These are phyloP conservation scores for Entelexis paramagnoliae DNA, from an alignment of 1,139 yeast species.

Conservation along the genomic window DNA sequence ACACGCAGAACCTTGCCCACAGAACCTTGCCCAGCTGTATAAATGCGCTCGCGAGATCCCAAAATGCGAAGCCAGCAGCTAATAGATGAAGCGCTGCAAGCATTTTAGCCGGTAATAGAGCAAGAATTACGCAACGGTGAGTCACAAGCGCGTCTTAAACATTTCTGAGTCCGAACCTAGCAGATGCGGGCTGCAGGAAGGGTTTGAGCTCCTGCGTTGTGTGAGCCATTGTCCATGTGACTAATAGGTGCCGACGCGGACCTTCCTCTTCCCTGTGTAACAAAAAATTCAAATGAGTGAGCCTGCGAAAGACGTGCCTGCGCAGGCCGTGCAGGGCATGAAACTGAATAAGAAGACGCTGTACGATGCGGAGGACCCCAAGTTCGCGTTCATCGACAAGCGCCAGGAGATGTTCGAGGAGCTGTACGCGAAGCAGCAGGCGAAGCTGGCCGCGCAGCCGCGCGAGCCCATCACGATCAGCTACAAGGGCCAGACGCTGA, in stretches of 20 bases:
- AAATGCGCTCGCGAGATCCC: no score
- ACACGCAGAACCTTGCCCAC: background rate
- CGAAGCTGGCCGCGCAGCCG: conserved; percentile 50
- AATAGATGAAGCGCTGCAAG: no score
- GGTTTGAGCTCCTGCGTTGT: no score
- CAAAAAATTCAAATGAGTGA: conserved; percentile 3
- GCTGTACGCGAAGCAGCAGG: conserved; percentile 69
- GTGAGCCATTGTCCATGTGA: no score
- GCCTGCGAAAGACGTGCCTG: conserved; percentile 10
- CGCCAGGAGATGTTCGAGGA: conserved; percentile 73
- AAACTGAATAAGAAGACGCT: conserved; percentile 27
- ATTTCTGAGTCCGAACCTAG: background rate
- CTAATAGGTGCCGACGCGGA: conserved; percentile 1
- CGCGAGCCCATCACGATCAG: conserved; percentile 64
- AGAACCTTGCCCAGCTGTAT: no score
- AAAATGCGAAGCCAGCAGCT: no score
- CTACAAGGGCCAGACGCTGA: conserved; percentile 56
- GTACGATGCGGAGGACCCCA: conserved; percentile 41
- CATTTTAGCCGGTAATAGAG: no score
- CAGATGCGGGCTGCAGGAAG: no score
- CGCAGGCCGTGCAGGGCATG: conserved; percentile 14
- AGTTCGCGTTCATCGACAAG: conserved; percentile 70
- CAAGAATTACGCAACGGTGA: no score
- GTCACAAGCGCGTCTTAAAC: no score
- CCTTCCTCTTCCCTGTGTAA: background rate